A percentile compares a stretch with the other conserved stretches of the same genome.
phyloP scores from a whole-genome alignment of 129 eudicot genomes.

The Centella asiatica region DNA sequence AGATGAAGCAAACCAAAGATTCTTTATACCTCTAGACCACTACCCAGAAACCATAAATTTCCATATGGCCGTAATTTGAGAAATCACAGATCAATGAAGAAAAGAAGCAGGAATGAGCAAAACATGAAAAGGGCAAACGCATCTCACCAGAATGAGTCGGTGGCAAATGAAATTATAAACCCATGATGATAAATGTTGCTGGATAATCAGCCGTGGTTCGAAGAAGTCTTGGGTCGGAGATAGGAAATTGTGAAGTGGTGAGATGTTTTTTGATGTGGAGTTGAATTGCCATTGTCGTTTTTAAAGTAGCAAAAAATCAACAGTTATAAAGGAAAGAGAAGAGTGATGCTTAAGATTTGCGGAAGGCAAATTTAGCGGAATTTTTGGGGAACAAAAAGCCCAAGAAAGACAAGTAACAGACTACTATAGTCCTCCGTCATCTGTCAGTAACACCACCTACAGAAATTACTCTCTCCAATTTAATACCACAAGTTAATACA shows the following conservation, averaged over 20 bases:
- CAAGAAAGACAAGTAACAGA: background rate
- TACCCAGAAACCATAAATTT: background rate
- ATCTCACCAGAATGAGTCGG: conserved; percentile 15
- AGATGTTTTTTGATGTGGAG: conserved; percentile 1
- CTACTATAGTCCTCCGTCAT: too few species aligned
- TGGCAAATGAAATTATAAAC: conserved; percentile 10
- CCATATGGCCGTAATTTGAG: background rate
- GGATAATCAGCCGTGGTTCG: background rate
- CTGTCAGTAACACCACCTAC: too few species aligned
- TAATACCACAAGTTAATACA: too few species aligned
- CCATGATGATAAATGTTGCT: conserved; percentile 1
- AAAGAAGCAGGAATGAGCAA: background rate
- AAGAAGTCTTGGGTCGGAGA: background rate
- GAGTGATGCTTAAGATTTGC: conserved; percentile 19
- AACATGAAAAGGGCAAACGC: conserved; percentile 7
- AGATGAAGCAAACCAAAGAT: conserved; percentile 15
- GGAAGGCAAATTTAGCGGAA: conserved; percentile 31
- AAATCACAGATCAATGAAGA: background rate
- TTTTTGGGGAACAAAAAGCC: conserved; percentile 7
- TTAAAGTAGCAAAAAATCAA: conserved; percentile 15
- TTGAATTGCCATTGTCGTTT: conserved; percentile 8
- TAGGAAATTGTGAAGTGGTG: background rate
- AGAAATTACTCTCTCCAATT: too few species aligned
- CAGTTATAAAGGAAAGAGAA: conserved; percentile 27
- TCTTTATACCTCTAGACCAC: background rate